These are phyloP conservation scores for Teunomyces atbi DNA, from an alignment of 805 yeast species.

Conservation along the genomic window DNA sequence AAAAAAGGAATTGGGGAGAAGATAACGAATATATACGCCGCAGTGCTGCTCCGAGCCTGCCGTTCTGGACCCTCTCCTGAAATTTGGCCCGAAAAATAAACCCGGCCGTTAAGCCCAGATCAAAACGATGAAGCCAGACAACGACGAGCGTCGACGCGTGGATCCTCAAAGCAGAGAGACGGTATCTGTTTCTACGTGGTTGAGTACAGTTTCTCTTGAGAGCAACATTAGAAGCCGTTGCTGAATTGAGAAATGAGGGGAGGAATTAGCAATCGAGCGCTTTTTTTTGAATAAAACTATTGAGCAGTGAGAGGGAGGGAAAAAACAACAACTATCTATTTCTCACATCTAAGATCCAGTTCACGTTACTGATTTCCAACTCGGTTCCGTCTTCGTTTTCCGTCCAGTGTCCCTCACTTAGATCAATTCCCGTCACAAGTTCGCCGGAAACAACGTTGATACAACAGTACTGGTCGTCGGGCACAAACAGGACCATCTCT, in stretches of 20 bases:
- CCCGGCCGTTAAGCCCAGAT: not conserved
- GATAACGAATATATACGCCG: not conserved
- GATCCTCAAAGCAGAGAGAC: too few relatives aligned
- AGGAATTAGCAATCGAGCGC: too few relatives aligned
- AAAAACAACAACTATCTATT: too few relatives aligned
- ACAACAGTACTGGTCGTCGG: conserved; percentile 9
- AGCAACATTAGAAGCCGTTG: too few relatives aligned
- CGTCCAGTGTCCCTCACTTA: conserved; percentile 6
- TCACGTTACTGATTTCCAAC: conserved; percentile 2
- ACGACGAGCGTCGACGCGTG: too few relatives aligned
- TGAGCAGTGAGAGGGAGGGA: too few relatives aligned
- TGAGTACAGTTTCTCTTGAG: too few relatives aligned
- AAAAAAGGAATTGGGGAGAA: not conserved
- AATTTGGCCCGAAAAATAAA: not conserved
- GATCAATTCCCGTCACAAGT: conserved; percentile 5
- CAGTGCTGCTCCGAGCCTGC: not conserved
- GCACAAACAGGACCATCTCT: conserved; percentile 4
- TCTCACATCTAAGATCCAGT: conserved; percentile 1
- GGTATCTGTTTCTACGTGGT: too few relatives aligned
- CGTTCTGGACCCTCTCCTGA: not conserved
- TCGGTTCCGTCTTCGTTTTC: conserved; percentile 4
- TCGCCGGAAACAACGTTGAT: not conserved
- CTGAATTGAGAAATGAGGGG: too few relatives aligned
- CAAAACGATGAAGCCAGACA: too few relatives aligned
- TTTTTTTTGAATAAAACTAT: too few relatives aligned